Percentiles rank a stretch among this genome's conserved stretches.
Conservation (phyloP, 2,329 filamentous ascomycete species). For the Acephala macrosclerotiorum region DNA sequence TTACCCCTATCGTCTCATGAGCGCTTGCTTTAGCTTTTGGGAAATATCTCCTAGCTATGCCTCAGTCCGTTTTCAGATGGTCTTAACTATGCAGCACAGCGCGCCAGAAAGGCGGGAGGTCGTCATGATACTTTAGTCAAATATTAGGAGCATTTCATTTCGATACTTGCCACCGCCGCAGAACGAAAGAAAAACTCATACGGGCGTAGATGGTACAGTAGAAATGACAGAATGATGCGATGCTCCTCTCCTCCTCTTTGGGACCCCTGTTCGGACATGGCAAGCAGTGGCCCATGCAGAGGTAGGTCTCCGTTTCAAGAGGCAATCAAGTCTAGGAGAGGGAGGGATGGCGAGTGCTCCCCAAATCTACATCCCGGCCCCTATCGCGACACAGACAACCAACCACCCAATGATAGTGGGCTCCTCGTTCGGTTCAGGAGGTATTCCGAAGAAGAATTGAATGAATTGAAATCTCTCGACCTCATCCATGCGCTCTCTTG, state of each 20-base stretch:
- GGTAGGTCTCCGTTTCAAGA: constrained; percentile 17
- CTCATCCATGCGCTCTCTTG: neutral
- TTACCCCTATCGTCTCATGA: constrained; percentile 14
- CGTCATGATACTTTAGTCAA: neutral
- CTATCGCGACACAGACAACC: constrained; percentile 8
- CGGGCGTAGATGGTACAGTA: neutral
- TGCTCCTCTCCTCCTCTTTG: neutral
- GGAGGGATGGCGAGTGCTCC: neutral
- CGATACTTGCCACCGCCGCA: neutral
- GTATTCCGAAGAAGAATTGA: too few species aligned
- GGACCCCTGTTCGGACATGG: constrained; percentile 23
- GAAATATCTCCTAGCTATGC: neutral
- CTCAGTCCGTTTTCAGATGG: constrained; percentile 1
- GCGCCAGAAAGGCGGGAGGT: neutral
- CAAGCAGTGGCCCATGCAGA: constrained; percentile 15
- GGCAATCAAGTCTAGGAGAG: constrained; percentile 1
- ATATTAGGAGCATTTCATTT: neutral
- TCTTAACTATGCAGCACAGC: neutral
- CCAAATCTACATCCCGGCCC: constrained; percentile 8
- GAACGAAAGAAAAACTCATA: constrained; percentile 10
- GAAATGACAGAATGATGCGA: constrained; percentile 12
- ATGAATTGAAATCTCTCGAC: neutral
- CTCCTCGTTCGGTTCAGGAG: neutral
- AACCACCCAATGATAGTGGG: neutral
- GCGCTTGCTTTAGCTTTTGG: neutral